Evolutionary conservation across 1,284 basidiomycete genomes (phyloP).

Genomic region (Cystobasidium sp.): DNA sequence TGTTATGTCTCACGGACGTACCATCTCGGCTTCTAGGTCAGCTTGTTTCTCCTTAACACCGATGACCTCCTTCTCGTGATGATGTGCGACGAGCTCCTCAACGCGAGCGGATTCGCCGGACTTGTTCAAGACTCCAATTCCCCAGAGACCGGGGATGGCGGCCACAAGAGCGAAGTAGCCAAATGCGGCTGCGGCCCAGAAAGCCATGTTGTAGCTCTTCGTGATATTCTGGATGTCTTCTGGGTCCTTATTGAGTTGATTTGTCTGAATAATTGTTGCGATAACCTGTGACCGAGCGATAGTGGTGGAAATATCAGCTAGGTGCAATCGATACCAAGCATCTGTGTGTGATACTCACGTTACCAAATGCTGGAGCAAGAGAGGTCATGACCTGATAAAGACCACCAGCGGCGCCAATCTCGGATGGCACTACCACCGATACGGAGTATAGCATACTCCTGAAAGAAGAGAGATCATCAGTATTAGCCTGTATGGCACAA

Average conservation of each 20-base stretch:
- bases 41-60: slow-evolving; percentile 15
- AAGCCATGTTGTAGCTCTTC: slow-evolving; percentile 34
- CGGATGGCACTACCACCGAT: slow-evolving; percentile 34
- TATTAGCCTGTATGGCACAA: background rate
- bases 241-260: slow-evolving; percentile 31
- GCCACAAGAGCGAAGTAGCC: slow-evolving; percentile 33
- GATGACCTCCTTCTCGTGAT: slow-evolving; percentile 40
- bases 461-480: background rate
- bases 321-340: background rate
- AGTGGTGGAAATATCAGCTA: background rate
- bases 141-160: slow-evolving; percentile 36
- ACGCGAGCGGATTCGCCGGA: slow-evolving; percentile 37
- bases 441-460: slow-evolving; percentile 40
- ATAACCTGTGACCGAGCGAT: slow-evolving; percentile 2
- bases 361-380: slow-evolving; percentile 32
- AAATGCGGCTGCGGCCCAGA: slow-evolving; percentile 23
- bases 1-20: no score
- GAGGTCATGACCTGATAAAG: slow-evolving; percentile 44
- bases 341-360: slow-evolving; percentile 20
- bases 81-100: slow-evolving; percentile 26
- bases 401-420: slow-evolving; percentile 40
- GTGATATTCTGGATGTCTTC: background rate
- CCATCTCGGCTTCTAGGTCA: slow-evolving; percentile 12
- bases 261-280: slow-evolving; percentile 16
- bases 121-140: slow-evolving; percentile 35